Evolutionary conservation across 2,329 filamentous ascomycete genomes (phyloP).

Genomic region (Alternaria dauci): DNA sequence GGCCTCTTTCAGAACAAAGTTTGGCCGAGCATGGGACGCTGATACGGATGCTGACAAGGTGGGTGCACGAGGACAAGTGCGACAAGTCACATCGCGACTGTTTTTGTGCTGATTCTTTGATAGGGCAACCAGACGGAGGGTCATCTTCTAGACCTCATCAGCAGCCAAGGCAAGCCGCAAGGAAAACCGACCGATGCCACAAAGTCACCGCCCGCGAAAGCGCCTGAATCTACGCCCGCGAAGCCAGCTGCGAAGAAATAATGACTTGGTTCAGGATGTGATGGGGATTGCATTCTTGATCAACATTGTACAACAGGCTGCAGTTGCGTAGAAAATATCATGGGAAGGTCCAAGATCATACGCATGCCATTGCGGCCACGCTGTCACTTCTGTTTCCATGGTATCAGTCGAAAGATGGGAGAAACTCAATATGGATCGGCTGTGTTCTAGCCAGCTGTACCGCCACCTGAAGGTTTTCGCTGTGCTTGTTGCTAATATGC

Average conservation of each 20-base stretch:
- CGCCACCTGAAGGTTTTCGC: background rate
- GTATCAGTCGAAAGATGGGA: background rate
- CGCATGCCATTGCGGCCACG: background rate
- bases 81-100: background rate
- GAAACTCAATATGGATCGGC: background rate
- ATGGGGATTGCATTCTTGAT: background rate
- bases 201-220: slow-evolving; percentile 27
- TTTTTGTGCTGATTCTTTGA: slow-evolving; percentile 2
- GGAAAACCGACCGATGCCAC: slow-evolving; percentile 24
- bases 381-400: background rate
- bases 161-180: slow-evolving; percentile 30
- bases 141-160: slow-evolving; percentile 45
- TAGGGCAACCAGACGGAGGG: slow-evolving; percentile 33
- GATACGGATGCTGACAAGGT: slow-evolving; percentile 19
- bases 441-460: background rate
- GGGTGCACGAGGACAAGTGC: background rate
- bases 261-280: background rate
- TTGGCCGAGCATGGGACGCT: slow-evolving; percentile 83
- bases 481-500: background rate
- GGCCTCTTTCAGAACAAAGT: slow-evolving; percentile 83
- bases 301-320: background rate
- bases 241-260: slow-evolving; percentile 24
- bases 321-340: slow-evolving; percentile 7
- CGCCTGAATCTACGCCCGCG: slow-evolving; percentile 13
- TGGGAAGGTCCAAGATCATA: background rate